Percentiles rank a stretch among this genome's conserved stretches.
Evolutionary conservation across 306 rosid species (phyloP).

Genomic region (Rosa chinensis): DNA sequence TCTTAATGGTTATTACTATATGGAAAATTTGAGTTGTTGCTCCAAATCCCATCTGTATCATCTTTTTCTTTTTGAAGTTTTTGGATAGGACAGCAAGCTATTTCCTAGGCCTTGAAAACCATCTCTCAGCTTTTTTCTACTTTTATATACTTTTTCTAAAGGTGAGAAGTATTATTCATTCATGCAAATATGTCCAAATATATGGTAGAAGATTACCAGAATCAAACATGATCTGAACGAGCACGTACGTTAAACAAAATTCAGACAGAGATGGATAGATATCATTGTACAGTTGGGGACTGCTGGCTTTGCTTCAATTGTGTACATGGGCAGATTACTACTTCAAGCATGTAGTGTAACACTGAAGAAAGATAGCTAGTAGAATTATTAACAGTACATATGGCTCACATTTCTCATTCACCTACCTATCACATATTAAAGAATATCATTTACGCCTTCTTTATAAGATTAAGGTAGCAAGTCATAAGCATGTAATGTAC

Average conservation of each 20-base stretch:
- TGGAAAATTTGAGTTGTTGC: conserved; percentile 33
- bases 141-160: neutral
- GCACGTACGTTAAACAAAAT: neutral
- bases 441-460: neutral
- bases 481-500: conserved; percentile 6
- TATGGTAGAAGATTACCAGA: conserved; percentile 1
- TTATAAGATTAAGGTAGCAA: conserved; percentile 27
- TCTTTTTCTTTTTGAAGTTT: neutral
- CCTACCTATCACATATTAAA: conserved; percentile 49
- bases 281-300: conserved; percentile 38
- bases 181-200: neutral
- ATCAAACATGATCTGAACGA: neutral
- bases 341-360: conserved; percentile 35
- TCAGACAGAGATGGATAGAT: neutral
- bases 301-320: conserved; percentile 17
- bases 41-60: conserved; percentile 18
- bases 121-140: conserved; percentile 29
- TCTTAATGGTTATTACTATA: conserved; percentile 6
- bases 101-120: conserved; percentile 33
- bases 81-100: conserved; percentile 17
- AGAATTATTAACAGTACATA: neutral
- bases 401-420: conserved; percentile 40
- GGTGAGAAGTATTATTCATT: neutral
- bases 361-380: conserved; percentile 52
- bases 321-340: conserved; percentile 24